Evolutionary conservation across 345 rosid species (phyloP).

Genomic region (Acer saccharum): DNA sequence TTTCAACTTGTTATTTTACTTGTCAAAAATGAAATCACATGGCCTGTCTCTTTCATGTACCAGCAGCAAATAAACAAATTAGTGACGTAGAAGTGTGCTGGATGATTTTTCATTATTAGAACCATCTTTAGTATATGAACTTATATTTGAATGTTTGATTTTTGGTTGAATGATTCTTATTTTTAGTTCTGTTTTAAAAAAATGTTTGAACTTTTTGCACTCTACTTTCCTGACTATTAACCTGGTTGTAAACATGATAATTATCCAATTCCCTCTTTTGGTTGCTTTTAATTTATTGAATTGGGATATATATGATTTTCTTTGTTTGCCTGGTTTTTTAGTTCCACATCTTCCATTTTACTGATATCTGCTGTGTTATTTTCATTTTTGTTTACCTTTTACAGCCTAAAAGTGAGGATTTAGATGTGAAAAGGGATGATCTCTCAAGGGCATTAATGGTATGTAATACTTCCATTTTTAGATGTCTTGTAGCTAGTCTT

Average conservation of each 20-base stretch:
- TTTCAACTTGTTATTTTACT: background rate
- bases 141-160: background rate
- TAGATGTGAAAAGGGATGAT: slow-evolving; percentile 63
- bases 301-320: background rate
- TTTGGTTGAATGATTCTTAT: background rate
- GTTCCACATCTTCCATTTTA: slow-evolving; percentile 13
- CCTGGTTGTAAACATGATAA: background rate
- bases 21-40: background rate
- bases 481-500: background rate
- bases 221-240: background rate
- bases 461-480: slow-evolving; percentile 25
- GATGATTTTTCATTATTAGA: background rate
- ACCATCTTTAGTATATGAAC: background rate
- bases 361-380: slow-evolving; percentile 14
- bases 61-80: background rate
- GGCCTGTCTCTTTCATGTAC: background rate
- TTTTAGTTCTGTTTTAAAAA: background rate
- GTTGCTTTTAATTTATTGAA: background rate
- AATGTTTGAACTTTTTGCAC: background rate
- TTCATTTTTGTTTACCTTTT: slow-evolving; percentile 17
- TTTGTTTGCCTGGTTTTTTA: background rate
- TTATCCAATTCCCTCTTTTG: background rate
- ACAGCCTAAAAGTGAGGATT: slow-evolving; percentile 64
- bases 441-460: slow-evolving; percentile 83
- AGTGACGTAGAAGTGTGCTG: background rate